These are phyloP conservation scores for Penicillium occitanis DNA, from an alignment of 2,329 filamentous ascomycete species.

Conservation along the genomic window DNA sequence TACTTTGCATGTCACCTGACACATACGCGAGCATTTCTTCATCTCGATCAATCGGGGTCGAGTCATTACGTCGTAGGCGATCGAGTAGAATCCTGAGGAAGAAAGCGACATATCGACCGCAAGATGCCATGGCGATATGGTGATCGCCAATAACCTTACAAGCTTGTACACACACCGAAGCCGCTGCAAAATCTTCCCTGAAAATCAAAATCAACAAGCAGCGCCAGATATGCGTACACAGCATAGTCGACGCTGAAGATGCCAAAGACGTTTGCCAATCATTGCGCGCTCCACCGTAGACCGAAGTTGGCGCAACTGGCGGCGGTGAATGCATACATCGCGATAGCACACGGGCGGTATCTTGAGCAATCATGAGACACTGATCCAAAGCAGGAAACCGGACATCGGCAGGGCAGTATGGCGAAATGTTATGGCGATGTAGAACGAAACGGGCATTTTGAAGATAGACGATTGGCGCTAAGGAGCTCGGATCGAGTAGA, in stretches of 20 bases:
- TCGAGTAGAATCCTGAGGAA: slow-evolving; percentile 70
- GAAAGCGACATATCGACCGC: slow-evolving; percentile 78
- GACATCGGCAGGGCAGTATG: slow-evolving; percentile 64
- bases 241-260: slow-evolving; percentile 68
- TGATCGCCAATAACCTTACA: slow-evolving; percentile 69
- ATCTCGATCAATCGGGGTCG: slow-evolving; percentile 58
- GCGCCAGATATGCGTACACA: slow-evolving; percentile 84
- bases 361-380: slow-evolving; percentile 71
- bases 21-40: slow-evolving; percentile 87
- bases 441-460: slow-evolving; percentile 81
- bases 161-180: slow-evolving; percentile 70
- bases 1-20: slow-evolving; percentile 81
- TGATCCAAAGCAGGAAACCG: slow-evolving; percentile 72
- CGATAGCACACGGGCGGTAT: slow-evolving; percentile 74
- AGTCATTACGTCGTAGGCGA: slow-evolving; percentile 49
- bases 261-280: slow-evolving; percentile 60
- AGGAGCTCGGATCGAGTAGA: slow-evolving; percentile 68
- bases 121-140: slow-evolving; percentile 71
- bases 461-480: slow-evolving; percentile 74
- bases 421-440: slow-evolving; percentile 83
- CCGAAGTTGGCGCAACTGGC: slow-evolving; percentile 21
- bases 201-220: slow-evolving; percentile 79
- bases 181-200: slow-evolving; percentile 69
- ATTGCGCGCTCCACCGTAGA: slow-evolving; percentile 29
- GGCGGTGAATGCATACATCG: slow-evolving; percentile 55